Evolutionary conservation across 2,329 filamentous ascomycete genomes (phyloP).

Genomic region (Fusarium nanum): DNA sequence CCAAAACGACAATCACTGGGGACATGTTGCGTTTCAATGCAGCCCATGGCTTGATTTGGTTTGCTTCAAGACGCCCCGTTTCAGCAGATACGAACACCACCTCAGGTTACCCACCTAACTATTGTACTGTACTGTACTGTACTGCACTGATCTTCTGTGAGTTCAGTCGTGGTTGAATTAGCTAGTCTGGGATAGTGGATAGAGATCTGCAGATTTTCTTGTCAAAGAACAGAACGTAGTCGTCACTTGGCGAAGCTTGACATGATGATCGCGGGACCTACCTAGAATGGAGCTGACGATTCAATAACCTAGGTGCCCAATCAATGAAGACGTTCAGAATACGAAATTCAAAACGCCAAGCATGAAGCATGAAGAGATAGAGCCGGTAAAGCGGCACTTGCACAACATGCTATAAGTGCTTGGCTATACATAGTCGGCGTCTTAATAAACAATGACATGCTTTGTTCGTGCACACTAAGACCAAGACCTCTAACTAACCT

Average conservation of each 20-base stretch:
- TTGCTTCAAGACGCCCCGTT: slow-evolving; percentile 7
- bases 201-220: slow-evolving; percentile 15
- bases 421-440: background rate
- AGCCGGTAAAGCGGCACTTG: background rate
- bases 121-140: slow-evolving; percentile 1
- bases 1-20: slow-evolving; percentile 27
- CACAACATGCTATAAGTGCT: background rate
- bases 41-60: slow-evolving; percentile 11
- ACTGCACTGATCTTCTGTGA: slow-evolving; percentile 15
- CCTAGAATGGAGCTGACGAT: background rate
- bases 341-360: background rate
- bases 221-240: background rate
- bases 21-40: slow-evolving; percentile 26
- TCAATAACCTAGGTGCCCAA: background rate
- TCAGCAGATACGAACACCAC: slow-evolving; percentile 7
- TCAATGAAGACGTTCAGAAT: background rate
- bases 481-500: slow-evolving; percentile 21
- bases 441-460: background rate
- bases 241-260: slow-evolving; percentile 3
- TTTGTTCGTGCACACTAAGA: background rate
- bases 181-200: slow-evolving; percentile 8
- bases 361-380: background rate
- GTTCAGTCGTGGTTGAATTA: slow-evolving; percentile 1
- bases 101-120: slow-evolving; percentile 1
- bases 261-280: background rate